Conservation (phyloP, 257 asterid genomes). For the Jacaranda copaia region DNA sequence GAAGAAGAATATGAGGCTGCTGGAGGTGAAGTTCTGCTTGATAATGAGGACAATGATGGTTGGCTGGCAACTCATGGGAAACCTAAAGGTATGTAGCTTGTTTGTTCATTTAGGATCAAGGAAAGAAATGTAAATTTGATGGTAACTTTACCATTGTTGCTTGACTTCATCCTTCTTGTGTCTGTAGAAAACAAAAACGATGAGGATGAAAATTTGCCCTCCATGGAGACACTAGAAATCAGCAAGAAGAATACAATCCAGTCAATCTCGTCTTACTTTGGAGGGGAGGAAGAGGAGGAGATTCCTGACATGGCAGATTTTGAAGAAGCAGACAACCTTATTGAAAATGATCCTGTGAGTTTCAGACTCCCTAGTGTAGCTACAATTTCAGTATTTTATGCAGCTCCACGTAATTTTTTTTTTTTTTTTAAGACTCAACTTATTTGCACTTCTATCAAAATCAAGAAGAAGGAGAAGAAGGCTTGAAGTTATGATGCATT, state of each 20-base stretch:
- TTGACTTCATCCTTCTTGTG: constrained; percentile 33
- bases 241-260: constrained; percentile 71
- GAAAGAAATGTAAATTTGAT: not conserved
- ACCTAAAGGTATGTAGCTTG: constrained; percentile 66
- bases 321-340: constrained; percentile 81
- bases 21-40: constrained; percentile 94
- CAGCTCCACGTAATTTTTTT: not conserved
- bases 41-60: constrained; percentile 90
- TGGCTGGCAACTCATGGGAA: constrained; percentile 98
- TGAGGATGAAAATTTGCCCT: constrained; percentile 82
- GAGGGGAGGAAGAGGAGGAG: constrained; percentile 92
- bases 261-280: constrained; percentile 82
- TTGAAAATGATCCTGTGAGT: constrained; percentile 90
- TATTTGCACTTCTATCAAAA: not conserved
- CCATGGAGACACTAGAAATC: constrained; percentile 85
- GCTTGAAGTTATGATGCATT: not conserved
- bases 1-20: constrained; percentile 98
- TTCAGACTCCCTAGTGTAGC: constrained; percentile 21
- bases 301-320: constrained; percentile 93
- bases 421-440: constrained; percentile 1
- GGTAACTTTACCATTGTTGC: constrained; percentile 1
- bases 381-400: not conserved
- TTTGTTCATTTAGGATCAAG: not conserved
- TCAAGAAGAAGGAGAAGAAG: constrained; percentile 8
- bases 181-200: constrained; percentile 64